A percentile compares a stretch with the other conserved stretches of the same genome.
Evolutionary conservation across 75 land plant species (phyloP).

Genomic region (Pseudotsuga menziesii): DNA sequence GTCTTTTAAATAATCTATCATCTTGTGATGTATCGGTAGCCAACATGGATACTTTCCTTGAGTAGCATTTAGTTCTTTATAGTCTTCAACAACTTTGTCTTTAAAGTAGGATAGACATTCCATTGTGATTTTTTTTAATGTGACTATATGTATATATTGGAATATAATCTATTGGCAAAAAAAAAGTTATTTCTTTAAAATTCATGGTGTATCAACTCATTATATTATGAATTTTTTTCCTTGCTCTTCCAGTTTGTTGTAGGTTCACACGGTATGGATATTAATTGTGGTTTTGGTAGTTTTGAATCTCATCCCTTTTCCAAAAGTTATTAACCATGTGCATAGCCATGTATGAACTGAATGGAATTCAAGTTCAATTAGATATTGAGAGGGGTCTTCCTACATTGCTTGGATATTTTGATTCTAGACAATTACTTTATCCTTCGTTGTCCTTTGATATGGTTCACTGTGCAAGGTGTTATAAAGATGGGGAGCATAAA

Average conservation of each 20-base stretch:
- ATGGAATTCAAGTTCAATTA: conserved; percentile 71
- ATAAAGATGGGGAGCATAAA: conserved; percentile 36
- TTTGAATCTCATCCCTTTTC: conserved; percentile 69
- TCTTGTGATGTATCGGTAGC: background rate
- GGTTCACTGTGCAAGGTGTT: conserved; percentile 69
- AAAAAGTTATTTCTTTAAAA: no score
- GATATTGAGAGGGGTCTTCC: conserved; percentile 88
- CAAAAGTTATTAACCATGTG: conserved; percentile 48
- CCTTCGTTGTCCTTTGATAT: conserved; percentile 70
- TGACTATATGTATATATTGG: no score
- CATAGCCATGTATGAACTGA: conserved; percentile 58
- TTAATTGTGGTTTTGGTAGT: conserved; percentile 77
- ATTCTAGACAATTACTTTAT: conserved; percentile 60
- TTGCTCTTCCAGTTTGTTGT: conserved; percentile 9
- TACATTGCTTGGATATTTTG: conserved; percentile 67
- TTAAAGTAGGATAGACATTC: no score
- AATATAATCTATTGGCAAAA: no score
- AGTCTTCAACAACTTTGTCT: no score
- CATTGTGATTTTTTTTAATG: no score
- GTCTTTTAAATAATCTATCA: background rate
- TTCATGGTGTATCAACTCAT: no score
- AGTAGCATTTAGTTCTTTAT: no score
- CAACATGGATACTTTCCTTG: no score
- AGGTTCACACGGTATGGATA: conserved; percentile 71
- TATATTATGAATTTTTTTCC: background rate